A percentile compares a stretch with the other conserved stretches of the same genome.
Conservation (phyloP, 495 filamentous ascomycete genomes). For the Neurospora sp. region DNA sequence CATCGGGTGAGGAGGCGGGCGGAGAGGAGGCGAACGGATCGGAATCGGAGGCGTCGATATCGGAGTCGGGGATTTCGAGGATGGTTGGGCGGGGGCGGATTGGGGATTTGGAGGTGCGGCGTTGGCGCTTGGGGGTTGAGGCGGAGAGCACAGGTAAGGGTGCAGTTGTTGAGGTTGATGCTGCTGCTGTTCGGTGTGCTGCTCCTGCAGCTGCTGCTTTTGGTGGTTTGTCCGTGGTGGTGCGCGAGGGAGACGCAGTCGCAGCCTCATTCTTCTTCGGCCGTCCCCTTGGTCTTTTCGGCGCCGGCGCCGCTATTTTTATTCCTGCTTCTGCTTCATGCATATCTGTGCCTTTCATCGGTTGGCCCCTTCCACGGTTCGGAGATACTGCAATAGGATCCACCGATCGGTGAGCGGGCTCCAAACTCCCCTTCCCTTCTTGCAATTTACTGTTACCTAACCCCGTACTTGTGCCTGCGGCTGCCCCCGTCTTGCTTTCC, state of each 20-base stretch:
- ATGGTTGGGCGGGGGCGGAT: conserved; percentile 6
- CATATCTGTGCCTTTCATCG: not conserved
- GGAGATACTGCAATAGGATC: not conserved
- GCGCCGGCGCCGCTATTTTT: not conserved
- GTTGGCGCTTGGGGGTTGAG: conserved; percentile 8
- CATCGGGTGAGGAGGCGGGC: not conserved
- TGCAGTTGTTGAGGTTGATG: conserved; percentile 4
- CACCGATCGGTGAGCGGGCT: not conserved
- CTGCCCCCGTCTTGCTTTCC: conserved; percentile 33
- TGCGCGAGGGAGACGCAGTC: not conserved
- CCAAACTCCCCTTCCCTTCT: not conserved
- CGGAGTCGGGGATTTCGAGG: conserved; percentile 61
- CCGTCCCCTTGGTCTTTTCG: conserved; percentile 12
- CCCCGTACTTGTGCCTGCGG: not conserved
- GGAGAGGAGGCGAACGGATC: conserved; percentile 17
- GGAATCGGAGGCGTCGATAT: conserved; percentile 41
- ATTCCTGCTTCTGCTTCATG: not conserved
- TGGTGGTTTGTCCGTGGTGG: not conserved
- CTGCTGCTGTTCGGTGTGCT: conserved; percentile 1
- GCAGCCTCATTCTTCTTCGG: conserved; percentile 9
- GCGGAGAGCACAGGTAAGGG: conserved; percentile 7
- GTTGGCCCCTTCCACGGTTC: not conserved
- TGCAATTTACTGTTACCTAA: not conserved
- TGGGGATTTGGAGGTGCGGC: not conserved
- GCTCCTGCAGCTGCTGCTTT: not conserved